These are phyloP conservation scores for Pythium apleroticum DNA, from an alignment of 352 stramenopile species.

Conservation along the genomic window DNA sequence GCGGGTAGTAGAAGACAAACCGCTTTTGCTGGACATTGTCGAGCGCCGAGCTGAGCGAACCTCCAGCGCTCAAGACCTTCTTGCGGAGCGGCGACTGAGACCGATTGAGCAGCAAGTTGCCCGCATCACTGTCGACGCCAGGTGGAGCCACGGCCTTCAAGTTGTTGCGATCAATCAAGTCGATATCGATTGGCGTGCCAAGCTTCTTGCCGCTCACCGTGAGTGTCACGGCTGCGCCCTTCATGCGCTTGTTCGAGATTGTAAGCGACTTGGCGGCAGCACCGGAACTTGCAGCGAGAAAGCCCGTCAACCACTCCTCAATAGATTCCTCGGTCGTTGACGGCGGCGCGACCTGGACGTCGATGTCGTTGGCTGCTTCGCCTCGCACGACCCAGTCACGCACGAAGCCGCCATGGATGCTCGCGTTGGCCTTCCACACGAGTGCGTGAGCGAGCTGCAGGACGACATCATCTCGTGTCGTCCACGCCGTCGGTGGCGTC, in stretches of 20 bases:
- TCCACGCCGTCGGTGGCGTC: slow-evolving; percentile 16
- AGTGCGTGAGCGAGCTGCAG: slow-evolving; percentile 27
- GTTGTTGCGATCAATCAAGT: slow-evolving; percentile 21
- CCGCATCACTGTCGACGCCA: slow-evolving; percentile 26
- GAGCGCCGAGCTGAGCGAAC: slow-evolving; percentile 8
- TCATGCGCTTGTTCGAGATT: slow-evolving; percentile 12
- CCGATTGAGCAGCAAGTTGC: slow-evolving; percentile 28
- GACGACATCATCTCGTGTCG: slow-evolving; percentile 29
- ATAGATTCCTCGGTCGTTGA: slow-evolving; percentile 14
- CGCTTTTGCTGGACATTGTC: slow-evolving; percentile 15
- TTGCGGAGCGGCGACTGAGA: slow-evolving; percentile 16
- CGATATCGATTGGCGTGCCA: slow-evolving; percentile 17
- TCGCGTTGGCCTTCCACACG: slow-evolving; percentile 20
- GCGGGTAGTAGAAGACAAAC: slow-evolving; percentile 28
- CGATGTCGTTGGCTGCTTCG: slow-evolving; percentile 28
- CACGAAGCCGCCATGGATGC: slow-evolving; percentile 27
- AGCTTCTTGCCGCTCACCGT: background rate
- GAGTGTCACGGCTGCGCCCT: slow-evolving; percentile 19
- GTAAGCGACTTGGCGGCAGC: background rate
- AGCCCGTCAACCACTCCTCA: background rate
- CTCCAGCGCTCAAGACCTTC: slow-evolving; percentile 19
- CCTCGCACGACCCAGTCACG: slow-evolving; percentile 32
- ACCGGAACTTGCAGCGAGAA: background rate
- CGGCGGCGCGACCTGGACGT: slow-evolving; percentile 25
- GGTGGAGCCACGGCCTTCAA: slow-evolving; percentile 10